These are phyloP conservation scores for Erysimum pusillum DNA, from an alignment of 441 rosid genomes.

Conservation along the genomic window DNA sequence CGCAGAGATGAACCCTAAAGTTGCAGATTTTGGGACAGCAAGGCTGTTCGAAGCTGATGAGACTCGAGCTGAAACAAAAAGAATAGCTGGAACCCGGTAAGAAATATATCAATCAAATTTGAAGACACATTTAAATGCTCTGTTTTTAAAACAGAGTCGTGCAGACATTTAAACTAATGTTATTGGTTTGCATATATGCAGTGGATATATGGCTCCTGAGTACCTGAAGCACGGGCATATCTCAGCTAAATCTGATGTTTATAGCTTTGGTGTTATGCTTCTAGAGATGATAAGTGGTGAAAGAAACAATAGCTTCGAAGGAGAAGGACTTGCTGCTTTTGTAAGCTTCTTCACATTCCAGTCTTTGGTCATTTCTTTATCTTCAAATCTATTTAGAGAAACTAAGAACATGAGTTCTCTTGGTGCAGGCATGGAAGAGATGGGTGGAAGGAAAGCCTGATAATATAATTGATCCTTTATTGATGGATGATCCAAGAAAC, in stretches of 20 bases:
- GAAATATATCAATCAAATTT: background rate
- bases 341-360: slow-evolving; percentile 19
- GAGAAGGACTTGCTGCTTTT: slow-evolving; percentile 20
- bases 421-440: slow-evolving; percentile 5
- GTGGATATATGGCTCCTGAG: slow-evolving; percentile 37
- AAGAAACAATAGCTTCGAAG: slow-evolving; percentile 11
- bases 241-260: slow-evolving; percentile 21
- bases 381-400: background rate
- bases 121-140: background rate
- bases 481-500: background rate
- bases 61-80: slow-evolving; percentile 43
- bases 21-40: slow-evolving; percentile 49
- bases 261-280: slow-evolving; percentile 15
- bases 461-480: background rate
- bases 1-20: slow-evolving; percentile 49
- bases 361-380: background rate
- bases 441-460: slow-evolving; percentile 11
- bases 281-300: slow-evolving; percentile 21
- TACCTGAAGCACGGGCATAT: background rate
- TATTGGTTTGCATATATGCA: background rate
- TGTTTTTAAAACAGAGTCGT: background rate
- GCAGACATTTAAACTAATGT: background rate
- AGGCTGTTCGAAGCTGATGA: slow-evolving; percentile 42
- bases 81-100: slow-evolving; percentile 46
- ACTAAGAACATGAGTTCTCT: background rate